Percentiles rank a stretch among this genome's conserved stretches.
Evolutionary conservation across 1,284 basidiomycete genomes (phyloP).

Genomic region (Marasmius tenuissimus): DNA sequence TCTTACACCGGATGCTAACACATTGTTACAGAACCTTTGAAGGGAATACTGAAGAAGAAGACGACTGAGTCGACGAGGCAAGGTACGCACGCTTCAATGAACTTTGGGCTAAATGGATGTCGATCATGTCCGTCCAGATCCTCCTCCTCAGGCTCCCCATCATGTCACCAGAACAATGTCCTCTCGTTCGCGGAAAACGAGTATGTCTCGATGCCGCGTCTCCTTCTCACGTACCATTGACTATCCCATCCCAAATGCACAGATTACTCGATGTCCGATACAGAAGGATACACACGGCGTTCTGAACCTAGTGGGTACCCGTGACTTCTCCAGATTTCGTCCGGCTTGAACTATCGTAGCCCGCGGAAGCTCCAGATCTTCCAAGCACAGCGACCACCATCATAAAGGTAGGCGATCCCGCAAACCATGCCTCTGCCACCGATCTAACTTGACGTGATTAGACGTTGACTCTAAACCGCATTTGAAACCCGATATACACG

Average conservation of each 20-base stretch:
- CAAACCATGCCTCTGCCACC: not conserved
- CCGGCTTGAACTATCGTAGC: not conserved
- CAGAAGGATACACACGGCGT: not conserved
- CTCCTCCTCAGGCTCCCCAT: not conserved
- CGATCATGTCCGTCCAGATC: not conserved
- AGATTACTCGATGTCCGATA: not conserved
- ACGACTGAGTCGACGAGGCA: not conserved
- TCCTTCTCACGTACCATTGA: not conserved
- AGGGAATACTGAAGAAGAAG: not conserved
- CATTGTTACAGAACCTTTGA: not conserved
- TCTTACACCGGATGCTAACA: not conserved
- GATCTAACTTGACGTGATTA: not conserved
- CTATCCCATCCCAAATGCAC: not conserved
- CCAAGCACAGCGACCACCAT: not conserved
- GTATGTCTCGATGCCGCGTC: not conserved
- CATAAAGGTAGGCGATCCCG: not conserved
- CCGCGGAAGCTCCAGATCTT: not conserved
- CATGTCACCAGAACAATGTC: not conserved
- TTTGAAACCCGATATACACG: not conserved
- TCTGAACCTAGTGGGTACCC: not conserved
- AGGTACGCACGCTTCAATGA: not conserved
- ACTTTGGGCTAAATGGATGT: not conserved
- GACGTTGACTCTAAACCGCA: not conserved
- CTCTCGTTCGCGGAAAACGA: not conserved
- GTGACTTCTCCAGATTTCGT: not conserved